These are phyloP conservation scores for Syncephalis fuscata DNA, from an alignment of 371 early-diverging fungal genomes.

Conservation along the genomic window DNA sequence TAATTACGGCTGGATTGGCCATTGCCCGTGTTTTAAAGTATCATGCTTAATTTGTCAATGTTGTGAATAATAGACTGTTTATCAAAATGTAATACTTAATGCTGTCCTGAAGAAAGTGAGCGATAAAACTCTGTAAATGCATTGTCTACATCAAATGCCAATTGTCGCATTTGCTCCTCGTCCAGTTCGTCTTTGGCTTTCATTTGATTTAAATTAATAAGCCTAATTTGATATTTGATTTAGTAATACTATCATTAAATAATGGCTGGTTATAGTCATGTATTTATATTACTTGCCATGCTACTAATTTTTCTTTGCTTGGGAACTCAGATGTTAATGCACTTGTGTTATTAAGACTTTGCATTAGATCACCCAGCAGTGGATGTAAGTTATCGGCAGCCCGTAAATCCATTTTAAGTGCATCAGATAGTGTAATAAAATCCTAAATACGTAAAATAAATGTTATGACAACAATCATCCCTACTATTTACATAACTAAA, in stretches of 20 bases:
- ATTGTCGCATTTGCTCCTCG: slow-evolving; percentile 77
- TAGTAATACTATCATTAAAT: neutral
- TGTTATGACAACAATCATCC: neutral
- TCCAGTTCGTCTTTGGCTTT: slow-evolving; percentile 78
- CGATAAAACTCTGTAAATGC: slow-evolving; percentile 43
- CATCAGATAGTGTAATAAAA: slow-evolving; percentile 89
- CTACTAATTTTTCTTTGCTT: slow-evolving; percentile 60
- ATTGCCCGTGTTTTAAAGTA: too few species aligned
- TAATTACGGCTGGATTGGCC: too few species aligned
- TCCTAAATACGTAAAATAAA: slow-evolving; percentile 18
- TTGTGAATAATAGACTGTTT: too few species aligned
- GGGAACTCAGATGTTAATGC: slow-evolving; percentile 63
- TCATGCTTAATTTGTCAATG: too few species aligned
- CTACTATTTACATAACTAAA: too few species aligned
- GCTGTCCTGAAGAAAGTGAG: slow-evolving; percentile 14
- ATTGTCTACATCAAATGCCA: slow-evolving; percentile 86
- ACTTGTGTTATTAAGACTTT: slow-evolving; percentile 69
- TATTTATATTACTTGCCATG: slow-evolving; percentile 35
- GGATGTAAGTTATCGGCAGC: slow-evolving; percentile 91
- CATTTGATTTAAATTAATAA: slow-evolving; percentile 78
- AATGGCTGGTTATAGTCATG: neutral
- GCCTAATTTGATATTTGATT: slow-evolving; percentile 19
- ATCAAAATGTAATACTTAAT: too few species aligned
- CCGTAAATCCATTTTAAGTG: slow-evolving; percentile 63
- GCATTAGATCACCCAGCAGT: slow-evolving; percentile 72